A percentile compares a stretch with the other conserved stretches of the same genome.
Evolutionary conservation across 2,329 filamentous ascomycete genomes (phyloP).

Genomic region (Fusarium duplospermum): DNA sequence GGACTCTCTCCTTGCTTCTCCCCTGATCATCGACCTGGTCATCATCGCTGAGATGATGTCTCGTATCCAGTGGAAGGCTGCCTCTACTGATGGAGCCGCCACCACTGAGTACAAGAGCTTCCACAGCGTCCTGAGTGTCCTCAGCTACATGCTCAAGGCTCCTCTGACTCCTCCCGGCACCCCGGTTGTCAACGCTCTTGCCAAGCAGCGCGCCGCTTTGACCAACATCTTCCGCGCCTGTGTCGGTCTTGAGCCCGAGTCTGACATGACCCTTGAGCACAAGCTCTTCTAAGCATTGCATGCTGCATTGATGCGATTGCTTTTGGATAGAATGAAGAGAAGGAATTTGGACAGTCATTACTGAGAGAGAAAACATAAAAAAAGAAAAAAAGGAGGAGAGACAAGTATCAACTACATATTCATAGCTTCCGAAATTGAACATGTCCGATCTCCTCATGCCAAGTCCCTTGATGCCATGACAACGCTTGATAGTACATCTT

Average conservation of each 20-base stretch:
- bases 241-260: slow-evolving; percentile 95
- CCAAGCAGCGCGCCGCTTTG: slow-evolving; percentile 93
- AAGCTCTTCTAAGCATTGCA: slow-evolving; percentile 79
- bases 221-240: slow-evolving; percentile 99
- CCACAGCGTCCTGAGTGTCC: slow-evolving; percentile 95
- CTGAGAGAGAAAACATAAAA: slow-evolving; percentile 13
- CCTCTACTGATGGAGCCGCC: slow-evolving; percentile 61
- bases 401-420: slow-evolving; percentile 31
- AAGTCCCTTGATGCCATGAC: neutral
- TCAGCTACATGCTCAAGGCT: slow-evolving; percentile 99
- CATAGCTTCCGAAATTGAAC: slow-evolving; percentile 40
- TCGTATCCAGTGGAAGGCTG: slow-evolving; percentile 89
- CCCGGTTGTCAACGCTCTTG: slow-evolving; percentile 93
- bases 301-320: neutral
- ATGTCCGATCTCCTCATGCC: slow-evolving; percentile 33
- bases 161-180: slow-evolving; percentile 94
- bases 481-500: neutral
- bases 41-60: slow-evolving; percentile 98
- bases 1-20: slow-evolving; percentile 94
- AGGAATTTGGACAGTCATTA: slow-evolving; percentile 30
- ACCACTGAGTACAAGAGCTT: slow-evolving; percentile 86
- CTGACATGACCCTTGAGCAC: slow-evolving; percentile 98
- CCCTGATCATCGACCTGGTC: slow-evolving; percentile 96
- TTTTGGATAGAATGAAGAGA: slow-evolving; percentile 2
- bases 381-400: slow-evolving; percentile 31